These are phyloP conservation scores for Pleurotus cornucopiae DNA, from an alignment of 768 basidiomycete genomes.

Conservation along the genomic window DNA sequence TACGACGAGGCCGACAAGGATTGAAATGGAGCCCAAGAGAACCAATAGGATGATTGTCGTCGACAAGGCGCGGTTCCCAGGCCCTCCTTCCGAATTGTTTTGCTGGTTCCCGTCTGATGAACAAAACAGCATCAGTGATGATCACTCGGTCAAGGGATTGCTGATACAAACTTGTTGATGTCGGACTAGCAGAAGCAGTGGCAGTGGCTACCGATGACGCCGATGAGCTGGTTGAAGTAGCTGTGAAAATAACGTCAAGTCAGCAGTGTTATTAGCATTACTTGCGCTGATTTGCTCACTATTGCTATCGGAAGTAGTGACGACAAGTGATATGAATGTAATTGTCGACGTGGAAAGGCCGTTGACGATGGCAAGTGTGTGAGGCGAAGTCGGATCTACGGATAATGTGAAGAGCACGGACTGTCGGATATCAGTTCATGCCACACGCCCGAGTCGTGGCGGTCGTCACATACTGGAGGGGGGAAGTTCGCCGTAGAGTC, in stretches of 20 bases:
- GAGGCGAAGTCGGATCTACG: neutral
- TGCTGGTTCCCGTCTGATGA: neutral
- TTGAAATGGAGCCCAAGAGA: conserved; percentile 6
- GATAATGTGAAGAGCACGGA: neutral
- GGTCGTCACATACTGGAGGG: neutral
- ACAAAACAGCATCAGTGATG: neutral
- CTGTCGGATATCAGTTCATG: neutral
- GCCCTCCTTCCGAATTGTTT: neutral
- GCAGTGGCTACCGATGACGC: neutral
- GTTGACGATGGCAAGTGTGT: neutral
- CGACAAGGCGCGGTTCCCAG: conserved; percentile 1
- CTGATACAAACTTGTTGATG: neutral
- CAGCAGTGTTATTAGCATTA: too few species aligned
- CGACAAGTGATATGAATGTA: neutral
- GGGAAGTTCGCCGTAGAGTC: neutral
- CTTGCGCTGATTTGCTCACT: neutral
- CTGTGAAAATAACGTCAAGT: too few species aligned
- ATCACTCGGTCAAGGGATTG: neutral
- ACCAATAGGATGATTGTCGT: conserved; percentile 7
- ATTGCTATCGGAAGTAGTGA: neutral
- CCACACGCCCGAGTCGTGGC: neutral
- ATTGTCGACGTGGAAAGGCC: neutral
- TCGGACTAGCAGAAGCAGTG: neutral
- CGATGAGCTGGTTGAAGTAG: neutral
- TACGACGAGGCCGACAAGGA: conserved; percentile 9